Base-by-base conservation (phyloP, 2,329 filamentous ascomycete species). In the Herpotrichia juniperi region DNA sequence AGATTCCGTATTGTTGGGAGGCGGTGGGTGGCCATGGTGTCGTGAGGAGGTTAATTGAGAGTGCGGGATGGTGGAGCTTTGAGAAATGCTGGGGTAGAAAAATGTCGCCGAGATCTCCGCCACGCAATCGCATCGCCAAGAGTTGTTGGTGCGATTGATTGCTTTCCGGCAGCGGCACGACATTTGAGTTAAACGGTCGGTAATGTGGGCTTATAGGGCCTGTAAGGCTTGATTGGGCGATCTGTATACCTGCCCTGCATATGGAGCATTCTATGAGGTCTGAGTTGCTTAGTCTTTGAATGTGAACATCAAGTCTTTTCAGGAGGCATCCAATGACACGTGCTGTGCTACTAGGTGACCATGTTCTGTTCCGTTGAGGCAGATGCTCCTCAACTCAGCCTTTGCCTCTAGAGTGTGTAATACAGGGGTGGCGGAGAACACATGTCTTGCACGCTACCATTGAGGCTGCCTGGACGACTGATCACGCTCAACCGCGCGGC, bases 1-100 rank as follows among this genome's bases (percentile, higher is more conserved):
- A 64, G 56, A 53, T 66, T 54, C 43, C 67, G 68, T 47, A 73
- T 57, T 16, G 67, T 59, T 26, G 68, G 65, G 24, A 64, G 47
- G 39, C 66, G 69, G 7, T 67, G 51, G 2, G 63, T 51, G 16
- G 58, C 57, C 61, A 64, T 65, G 52, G 53, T 34, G 40, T 50
- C n/a, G 28, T 43, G 24, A 17, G 24, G 14, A 7, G 7, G 17
- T 28, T 12, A 37, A 37, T 37, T 40, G 37, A 11, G 37, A 4
- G 34, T 5, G 16, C 6, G 4, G 14, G 16, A 21, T n/a, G 17
- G 17, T 7, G 34, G 34, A 22, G 17, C 5, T 12, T 19, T 21
- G n/a, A 22, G 37, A 21, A n/a, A 12, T 10, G 19, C 37, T 40
- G 37, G 21, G 37, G 34, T 37, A 37, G 5, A 37, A 40, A 25